These are phyloP conservation scores for Ophioceras dolichostomum DNA, from an alignment of 2,329 filamentous ascomycete species.

Conservation along the genomic window DNA sequence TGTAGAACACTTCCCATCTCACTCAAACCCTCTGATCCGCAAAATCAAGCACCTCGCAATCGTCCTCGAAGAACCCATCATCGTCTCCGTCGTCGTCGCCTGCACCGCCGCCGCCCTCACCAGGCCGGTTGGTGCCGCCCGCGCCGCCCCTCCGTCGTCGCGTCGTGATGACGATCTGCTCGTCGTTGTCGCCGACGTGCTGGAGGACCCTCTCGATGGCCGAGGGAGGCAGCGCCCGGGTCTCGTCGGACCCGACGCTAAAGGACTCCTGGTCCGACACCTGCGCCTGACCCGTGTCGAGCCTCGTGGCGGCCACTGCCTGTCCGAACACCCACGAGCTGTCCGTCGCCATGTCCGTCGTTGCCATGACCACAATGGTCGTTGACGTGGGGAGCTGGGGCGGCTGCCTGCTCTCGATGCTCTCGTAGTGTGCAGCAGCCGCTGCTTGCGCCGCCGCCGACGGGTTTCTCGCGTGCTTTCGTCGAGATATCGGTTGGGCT, in stretches of 20 bases:
- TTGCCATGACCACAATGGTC: too few species aligned
- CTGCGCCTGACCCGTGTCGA: slow-evolving; percentile 37
- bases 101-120: slow-evolving; percentile 16
- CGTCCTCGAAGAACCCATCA: slow-evolving; percentile 81
- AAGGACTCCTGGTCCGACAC: slow-evolving; percentile 38
- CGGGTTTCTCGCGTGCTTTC: slow-evolving; percentile 23
- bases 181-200: slow-evolving; percentile 46
- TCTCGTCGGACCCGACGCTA: slow-evolving; percentile 36
- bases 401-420: slow-evolving; percentile 6
- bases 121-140: slow-evolving; percentile 28
- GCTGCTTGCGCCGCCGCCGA: slow-evolving; percentile 18
- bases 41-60: slow-evolving; percentile 85
- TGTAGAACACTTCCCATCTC: too few species aligned
- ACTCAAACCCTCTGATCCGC: slow-evolving; percentile 54
- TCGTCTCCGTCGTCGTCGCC: slow-evolving; percentile 35
- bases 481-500: slow-evolving; percentile 8
- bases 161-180: slow-evolving; percentile 75
- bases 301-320: slow-evolving; percentile 32
- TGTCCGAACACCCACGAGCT: slow-evolving; percentile 48
- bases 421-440: slow-evolving; percentile 8
- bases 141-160: slow-evolving; percentile 51
- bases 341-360: slow-evolving; percentile 1
- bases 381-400: too few species aligned
- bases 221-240: slow-evolving; percentile 47
- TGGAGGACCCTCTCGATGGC: slow-evolving; percentile 51